phyloP scores from a whole-genome alignment of 2,329 filamentous ascomycete genomes.

The Teratosphaeria zuluensis region DNA sequence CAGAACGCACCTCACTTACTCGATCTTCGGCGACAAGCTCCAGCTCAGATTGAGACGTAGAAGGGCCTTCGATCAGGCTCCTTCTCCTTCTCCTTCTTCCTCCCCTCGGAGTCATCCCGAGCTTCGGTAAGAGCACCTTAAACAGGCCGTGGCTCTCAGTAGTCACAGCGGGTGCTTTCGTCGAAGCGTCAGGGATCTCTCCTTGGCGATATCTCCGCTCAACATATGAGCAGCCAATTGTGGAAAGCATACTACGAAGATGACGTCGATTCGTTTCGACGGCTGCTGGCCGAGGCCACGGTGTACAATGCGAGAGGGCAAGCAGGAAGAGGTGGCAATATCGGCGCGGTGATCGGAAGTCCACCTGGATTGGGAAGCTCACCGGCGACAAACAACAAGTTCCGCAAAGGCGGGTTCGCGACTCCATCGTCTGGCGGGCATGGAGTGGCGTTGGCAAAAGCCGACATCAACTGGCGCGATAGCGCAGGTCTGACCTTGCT shows the following conservation, averaged over 20 bases:
- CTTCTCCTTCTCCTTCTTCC: neutral
- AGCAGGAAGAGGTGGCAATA: slow-evolving; percentile 29
- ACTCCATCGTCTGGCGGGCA: slow-evolving; percentile 32
- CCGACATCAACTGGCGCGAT: slow-evolving; percentile 79
- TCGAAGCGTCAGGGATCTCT: slow-evolving; percentile 42
- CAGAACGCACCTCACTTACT: neutral
- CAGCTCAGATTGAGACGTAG: neutral
- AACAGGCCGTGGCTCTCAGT: slow-evolving; percentile 75
- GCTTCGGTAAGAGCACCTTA: slow-evolving; percentile 57
- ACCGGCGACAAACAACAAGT: slow-evolving; percentile 31
- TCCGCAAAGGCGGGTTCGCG: slow-evolving; percentile 31
- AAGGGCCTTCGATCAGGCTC: neutral
- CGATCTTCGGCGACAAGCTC: neutral
- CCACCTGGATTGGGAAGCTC: slow-evolving; percentile 39
- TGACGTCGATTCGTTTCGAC: slow-evolving; percentile 91
- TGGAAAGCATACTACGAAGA: slow-evolving; percentile 97
- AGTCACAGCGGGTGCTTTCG: slow-evolving; percentile 77
- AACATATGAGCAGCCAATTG: slow-evolving; percentile 79
- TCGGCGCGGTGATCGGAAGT: slow-evolving; percentile 29
- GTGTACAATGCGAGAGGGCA: slow-evolving; percentile 46
- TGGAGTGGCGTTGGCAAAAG: slow-evolving; percentile 41
- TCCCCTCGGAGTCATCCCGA: slow-evolving; percentile 23
- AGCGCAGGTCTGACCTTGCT: slow-evolving; percentile 71
- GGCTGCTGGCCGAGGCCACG: slow-evolving; percentile 68
- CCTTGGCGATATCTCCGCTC: slow-evolving; percentile 37